Evolutionary conservation across 257 asterid species (phyloP), one percentile per base, ranked within the genome.

Genomic region (Primulina eburnea): DNA sequence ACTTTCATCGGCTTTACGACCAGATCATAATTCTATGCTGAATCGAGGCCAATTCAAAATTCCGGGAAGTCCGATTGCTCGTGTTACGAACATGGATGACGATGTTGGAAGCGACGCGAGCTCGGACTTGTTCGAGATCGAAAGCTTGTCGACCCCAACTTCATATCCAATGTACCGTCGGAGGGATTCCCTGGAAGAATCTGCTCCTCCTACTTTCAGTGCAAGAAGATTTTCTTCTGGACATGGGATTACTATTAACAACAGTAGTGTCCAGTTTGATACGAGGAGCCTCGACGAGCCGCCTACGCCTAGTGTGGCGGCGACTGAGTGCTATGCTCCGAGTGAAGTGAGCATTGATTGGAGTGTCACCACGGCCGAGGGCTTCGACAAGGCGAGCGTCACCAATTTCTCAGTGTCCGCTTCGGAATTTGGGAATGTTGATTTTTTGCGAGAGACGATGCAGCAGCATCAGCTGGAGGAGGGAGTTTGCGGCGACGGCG

Each of bases 351-450:
- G 98, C 75, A 78, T 92, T 3, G 96, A 86, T 73, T 92, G 98
- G 98, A 89, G 96, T 71, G 98, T 92, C 2, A 86, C 95, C 8
- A 92, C 98, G 3, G 98, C 96, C 10, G 97, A 88, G 77, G 96
- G 95, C 0, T 85, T 77, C 73, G 95, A 90, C 69, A 67, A 75
- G 68, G 87, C 86, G 29, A 86, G 96, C 67, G 68, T 87, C 8
- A 73, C 90, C 3, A 88, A 82, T 69, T 84, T 83, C 78, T 88
- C 94, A 8, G 43, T 75, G 5, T 70, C 87, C 1, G 87, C 84
- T 17, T 84, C 95, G 0, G 92, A 90, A 28, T 61, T 80, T 2
- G 90, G 83, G 10, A 78, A 68, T 10, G 68, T 75, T 5, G 73
- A 80, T n/a, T 63, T 76, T 11, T 4, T 69, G 26, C 75, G 86